Evolutionary conservation across 495 filamentous ascomycete genomes (phyloP), one percentile per base, ranked within the genome.

Genomic region (Sordaria brevicollis): DNA sequence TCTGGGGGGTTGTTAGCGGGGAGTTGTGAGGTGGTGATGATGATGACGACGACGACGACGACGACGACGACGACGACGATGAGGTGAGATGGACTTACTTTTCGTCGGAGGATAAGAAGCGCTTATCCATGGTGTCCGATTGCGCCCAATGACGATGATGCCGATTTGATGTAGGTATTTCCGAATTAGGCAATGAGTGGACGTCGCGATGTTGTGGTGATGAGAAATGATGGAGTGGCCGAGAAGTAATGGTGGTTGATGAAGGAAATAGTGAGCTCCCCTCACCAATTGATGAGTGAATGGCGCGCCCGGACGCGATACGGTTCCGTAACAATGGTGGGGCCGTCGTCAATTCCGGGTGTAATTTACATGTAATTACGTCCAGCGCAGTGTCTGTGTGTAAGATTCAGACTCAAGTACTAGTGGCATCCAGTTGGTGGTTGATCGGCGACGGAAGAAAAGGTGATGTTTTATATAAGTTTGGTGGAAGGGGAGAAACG

Each of bases 31-130:
- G n/a, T n/a, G n/a, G n/a, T n/a, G n/a, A n/a, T n/a, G n/a, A n/a
- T n/a, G n/a, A n/a, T n/a, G 10, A n/a, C 13, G 19, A 36, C 9
- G 68, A 17, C 41, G 37, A 29, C 21, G n/a, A 5, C 19, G 8
- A n/a, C n/a, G 10, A n/a, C 13, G 19, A 36, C 9, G 68, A 17
- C 41, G 37, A 29, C 21, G n/a, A 5, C 19, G 8, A n/a, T 13
- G 41, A 15, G 37, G 57, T 10, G 0, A 29, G 7, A 19, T 66
- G 25, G 0, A 71, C 67, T 65, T 69, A 71, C 71, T 68, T 65
- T 33, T 70, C 73, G 35, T 75, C 73, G 4, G 69, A 71, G 1
- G 69, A 71, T 6, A 68, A 17, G 13, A 73, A 75, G 17, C 65
- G 17, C 15, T 69, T 65, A 8, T 71, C 69, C 73, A 75, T 75